Evolutionary conservation across 352 stramenopile species (phyloP).

Genomic region (Globisporangium perplexum): DNA sequence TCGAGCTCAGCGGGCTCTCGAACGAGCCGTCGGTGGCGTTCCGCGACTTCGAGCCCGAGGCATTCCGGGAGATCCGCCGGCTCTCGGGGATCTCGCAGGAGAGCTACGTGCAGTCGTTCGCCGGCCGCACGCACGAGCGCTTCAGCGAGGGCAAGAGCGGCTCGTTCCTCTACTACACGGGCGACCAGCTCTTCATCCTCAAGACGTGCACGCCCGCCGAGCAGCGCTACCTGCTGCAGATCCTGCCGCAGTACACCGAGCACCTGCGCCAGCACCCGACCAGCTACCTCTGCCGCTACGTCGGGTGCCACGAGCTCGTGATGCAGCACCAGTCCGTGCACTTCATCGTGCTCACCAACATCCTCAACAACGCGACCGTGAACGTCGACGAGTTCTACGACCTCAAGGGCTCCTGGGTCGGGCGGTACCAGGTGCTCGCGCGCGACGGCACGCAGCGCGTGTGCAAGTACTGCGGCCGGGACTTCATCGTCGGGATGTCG

Average conservation of each 20-base stretch:
- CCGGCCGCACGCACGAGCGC: slow-evolving; percentile 73
- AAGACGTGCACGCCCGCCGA: slow-evolving; percentile 85
- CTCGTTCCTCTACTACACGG: slow-evolving; percentile 88
- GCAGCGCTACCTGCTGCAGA: slow-evolving; percentile 80
- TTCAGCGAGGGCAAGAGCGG: slow-evolving; percentile 89
- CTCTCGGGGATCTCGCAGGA: slow-evolving; percentile 77
- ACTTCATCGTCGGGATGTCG: slow-evolving; percentile 85
- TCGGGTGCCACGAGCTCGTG: slow-evolving; percentile 85
- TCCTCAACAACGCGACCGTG: slow-evolving; percentile 80
- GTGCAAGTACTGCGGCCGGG: slow-evolving; percentile 84
- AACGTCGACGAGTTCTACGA: slow-evolving; percentile 89
- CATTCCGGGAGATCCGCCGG: slow-evolving; percentile 75
- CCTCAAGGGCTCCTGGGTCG: slow-evolving; percentile 89
- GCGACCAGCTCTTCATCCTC: slow-evolving; percentile 85
- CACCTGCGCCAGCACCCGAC: slow-evolving; percentile 79
- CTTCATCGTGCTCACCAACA: slow-evolving; percentile 88
- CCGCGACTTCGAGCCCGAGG: slow-evolving; percentile 75
- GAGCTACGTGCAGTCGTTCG: slow-evolving; percentile 74
- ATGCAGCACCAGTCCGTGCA: slow-evolving; percentile 82
- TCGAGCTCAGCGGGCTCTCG: slow-evolving; percentile 62
- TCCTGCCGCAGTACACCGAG: slow-evolving; percentile 84
- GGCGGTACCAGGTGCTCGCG: slow-evolving; percentile 57
- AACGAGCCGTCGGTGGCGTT: slow-evolving; percentile 69
- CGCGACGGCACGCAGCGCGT: slow-evolving; percentile 64
- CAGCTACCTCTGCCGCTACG: slow-evolving; percentile 85